Percentiles rank a stretch among this genome's conserved stretches.
phyloP scores from a whole-genome alignment of 2,329 filamentous ascomycete genomes.

The Aureobasidium pullulans region DNA sequence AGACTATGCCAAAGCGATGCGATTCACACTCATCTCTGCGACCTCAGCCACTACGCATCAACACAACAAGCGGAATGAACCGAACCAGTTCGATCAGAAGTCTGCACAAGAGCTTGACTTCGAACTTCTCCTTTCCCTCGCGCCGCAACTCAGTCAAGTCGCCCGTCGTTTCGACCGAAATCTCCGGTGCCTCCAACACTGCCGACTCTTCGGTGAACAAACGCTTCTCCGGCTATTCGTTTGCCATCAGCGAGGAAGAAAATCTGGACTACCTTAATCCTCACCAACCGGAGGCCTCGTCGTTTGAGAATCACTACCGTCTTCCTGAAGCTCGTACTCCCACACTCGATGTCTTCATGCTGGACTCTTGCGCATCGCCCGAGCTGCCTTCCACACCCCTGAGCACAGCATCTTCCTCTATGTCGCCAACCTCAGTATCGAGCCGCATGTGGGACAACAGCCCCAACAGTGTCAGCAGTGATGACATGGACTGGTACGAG shows the following conservation, averaged over 20 bases:
- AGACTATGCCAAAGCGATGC: not conserved
- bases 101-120: slow-evolving; percentile 5
- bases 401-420: not conserved
- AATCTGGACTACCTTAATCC: slow-evolving; percentile 4
- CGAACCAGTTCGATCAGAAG: slow-evolving; percentile 12
- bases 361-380: not conserved
- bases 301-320: not conserved
- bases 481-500: not conserved
- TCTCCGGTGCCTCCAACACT: not conserved
- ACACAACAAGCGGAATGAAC: slow-evolving; percentile 6
- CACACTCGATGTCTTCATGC: slow-evolving; percentile 13
- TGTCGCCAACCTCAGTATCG: not conserved
- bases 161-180: not conserved
- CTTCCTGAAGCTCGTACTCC: slow-evolving; percentile 12
- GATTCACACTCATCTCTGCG: slow-evolving; percentile 8
- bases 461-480: not conserved
- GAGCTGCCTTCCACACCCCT: not conserved
- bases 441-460: not conserved
- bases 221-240: not conserved
- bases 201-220: not conserved
- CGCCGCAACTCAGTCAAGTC: slow-evolving; percentile 9
- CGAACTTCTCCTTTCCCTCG: slow-evolving; percentile 10
- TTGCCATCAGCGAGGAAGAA: slow-evolving; percentile 7
- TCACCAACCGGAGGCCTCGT: not conserved
- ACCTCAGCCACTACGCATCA: slow-evolving; percentile 16